Base-by-base conservation (phyloP, 306 rosid species). In the Dicorynia guianensis region DNA sequence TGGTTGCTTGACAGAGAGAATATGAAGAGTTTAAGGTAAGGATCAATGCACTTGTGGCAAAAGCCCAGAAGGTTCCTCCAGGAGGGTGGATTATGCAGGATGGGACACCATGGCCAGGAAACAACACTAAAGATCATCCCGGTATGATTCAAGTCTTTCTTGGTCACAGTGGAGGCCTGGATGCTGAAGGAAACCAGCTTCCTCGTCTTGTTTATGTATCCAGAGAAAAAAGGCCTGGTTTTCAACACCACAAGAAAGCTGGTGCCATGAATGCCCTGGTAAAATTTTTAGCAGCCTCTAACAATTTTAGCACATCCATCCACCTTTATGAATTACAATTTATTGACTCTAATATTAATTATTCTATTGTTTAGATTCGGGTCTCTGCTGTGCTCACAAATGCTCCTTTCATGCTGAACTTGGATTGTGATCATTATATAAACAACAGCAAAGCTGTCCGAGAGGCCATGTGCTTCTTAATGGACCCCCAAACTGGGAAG, bases 51-150 rank as follows among this genome's bases (percentile, higher is more conserved):
- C 91, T 89, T n/a, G 98, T 93, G 67, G 98, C 98, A 20, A 93
- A 93, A 83, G 98, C 98, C 25, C 54, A 81, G 53, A 93, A 93
- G 85, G 88, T 86, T 82, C 98, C 98, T 12, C 69, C 86, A 19
- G 97, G 91, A 84, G 98, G 98, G 54, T 93, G 98, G 98, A 93
- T 93, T 59, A 93, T 93, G 98, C 96, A 93, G 86, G 98, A 93
- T 81, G 98, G 98, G 79, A 93, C 97, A 67, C 98, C 98, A 57
- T 93, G 98, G 98, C 98, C 98, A 0, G 98, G 98, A 48, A 93
- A 93, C 87, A 93, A 93, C 71, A 91, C 97, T 2, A 93, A 83
- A 85, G 98, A 93, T 82, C 98, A 93, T 77, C 98, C 97, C 25
- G 98, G 98, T 44, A 93, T 93, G 98, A 91, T 93, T 79, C 98